Conservation (phyloP, 441 rosid genomes). For the Populus trichocarpa region DNA sequence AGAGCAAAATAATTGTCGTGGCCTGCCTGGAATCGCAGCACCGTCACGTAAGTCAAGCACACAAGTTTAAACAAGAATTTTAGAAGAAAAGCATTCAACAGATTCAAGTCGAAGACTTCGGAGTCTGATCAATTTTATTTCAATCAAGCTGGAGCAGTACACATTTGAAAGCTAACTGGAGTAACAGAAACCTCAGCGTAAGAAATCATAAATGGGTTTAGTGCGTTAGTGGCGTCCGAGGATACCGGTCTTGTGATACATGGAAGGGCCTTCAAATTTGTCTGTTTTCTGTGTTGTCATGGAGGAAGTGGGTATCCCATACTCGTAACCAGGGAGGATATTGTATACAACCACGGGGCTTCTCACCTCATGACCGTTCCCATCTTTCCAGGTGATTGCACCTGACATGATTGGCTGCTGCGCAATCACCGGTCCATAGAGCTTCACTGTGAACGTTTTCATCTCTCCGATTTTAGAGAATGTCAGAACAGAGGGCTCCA, state of each 20-base stretch:
- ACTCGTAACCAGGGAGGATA: constrained; percentile 21
- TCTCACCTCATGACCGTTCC: constrained; percentile 41
- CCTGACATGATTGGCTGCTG: constrained; percentile 52
- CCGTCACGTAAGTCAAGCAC: too few relatives aligned
- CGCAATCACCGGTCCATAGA: constrained; percentile 22
- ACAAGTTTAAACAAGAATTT: background rate
- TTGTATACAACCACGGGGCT: constrained; percentile 53
- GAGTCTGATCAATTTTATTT: background rate
- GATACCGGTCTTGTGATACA: constrained; percentile 28
- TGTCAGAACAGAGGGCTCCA: constrained; percentile 24
- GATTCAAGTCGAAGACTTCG: background rate
- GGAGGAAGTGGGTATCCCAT: background rate
- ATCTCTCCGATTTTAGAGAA: constrained; percentile 46
- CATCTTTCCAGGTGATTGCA: constrained; percentile 57
- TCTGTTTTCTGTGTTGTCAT: constrained; percentile 1
- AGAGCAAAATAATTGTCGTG: background rate
- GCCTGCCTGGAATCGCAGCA: too few relatives aligned
- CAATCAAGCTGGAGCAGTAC: background rate
- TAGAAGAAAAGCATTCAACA: too few relatives aligned
- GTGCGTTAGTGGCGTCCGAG: constrained; percentile 16
- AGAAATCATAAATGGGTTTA: background rate
- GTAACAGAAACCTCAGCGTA: background rate
- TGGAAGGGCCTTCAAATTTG: constrained; percentile 25
- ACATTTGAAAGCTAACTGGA: background rate
- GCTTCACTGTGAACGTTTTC: constrained; percentile 45